Conservation (phyloP, 805 yeast genomes). For the Barnettozyma siamensis region DNA sequence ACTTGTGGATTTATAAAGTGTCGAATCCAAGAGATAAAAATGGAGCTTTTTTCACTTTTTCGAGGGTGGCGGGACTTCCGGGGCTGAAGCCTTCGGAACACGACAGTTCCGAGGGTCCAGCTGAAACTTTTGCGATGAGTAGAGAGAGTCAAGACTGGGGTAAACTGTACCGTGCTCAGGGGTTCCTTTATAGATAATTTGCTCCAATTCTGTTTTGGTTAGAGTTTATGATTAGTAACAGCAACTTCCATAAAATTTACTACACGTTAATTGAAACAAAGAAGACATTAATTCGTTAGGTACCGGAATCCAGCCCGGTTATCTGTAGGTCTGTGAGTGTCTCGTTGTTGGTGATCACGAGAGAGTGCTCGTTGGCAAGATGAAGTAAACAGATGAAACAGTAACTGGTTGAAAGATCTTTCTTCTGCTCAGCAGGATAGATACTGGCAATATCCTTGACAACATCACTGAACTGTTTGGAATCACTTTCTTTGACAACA, state of each 20-base stretch:
- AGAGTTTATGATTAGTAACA: no score
- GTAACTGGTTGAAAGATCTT: constrained; percentile 77
- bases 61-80: constrained; percentile 2
- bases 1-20: no score
- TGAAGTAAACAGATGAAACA: constrained; percentile 80
- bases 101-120: no score
- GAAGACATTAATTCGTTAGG: not conserved
- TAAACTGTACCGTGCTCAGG: no score
- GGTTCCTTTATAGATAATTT: no score
- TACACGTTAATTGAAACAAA: no score
- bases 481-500: constrained; percentile 1
- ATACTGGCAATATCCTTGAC: constrained; percentile 42
- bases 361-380: constrained; percentile 80
- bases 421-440: constrained; percentile 51
- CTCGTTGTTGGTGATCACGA: constrained; percentile 35
- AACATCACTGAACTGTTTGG: constrained; percentile 37
- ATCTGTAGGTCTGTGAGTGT: constrained; percentile 16
- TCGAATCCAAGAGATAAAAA: not conserved
- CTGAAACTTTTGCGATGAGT: no score
- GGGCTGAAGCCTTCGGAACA: no score
- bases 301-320: not conserved
- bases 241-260: no score
- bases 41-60: not conserved
- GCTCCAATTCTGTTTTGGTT: no score
- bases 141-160: no score